Evolutionary conservation across 2,329 filamentous ascomycete genomes (phyloP), one percentile per base, ranked within the genome.

Genomic region (Xylaria multiplex): DNA sequence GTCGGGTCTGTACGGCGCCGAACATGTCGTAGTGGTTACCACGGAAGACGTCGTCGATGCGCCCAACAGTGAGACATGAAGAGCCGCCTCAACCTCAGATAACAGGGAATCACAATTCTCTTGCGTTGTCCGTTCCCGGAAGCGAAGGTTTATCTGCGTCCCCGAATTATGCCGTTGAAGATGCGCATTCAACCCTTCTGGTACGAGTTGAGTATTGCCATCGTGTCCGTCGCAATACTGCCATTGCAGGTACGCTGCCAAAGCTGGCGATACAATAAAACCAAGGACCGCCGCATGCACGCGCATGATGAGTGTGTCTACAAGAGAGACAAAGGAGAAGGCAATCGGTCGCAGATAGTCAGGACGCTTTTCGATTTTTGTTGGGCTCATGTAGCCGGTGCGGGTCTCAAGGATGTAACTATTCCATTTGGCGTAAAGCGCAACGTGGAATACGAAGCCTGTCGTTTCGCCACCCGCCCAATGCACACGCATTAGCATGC

Each of bases 181-280:
- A n/a, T 32, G 40, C 32, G 40, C 53, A 5, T 22, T 30, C 11
- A 56, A 32, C n/a, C 53, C 37, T 32, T 45, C 37, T 14, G 35
- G 40, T 19, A 56, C 19, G 8, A 56, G 24, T 14, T 56, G 37
- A 16, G 40, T 2, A 53, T 53, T 53, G 49, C 14, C 32, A 2
- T 37, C 22, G 30, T 37, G 24, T 53, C 49, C 49, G 24, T 53
- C 24, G 32, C 49, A 53, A 53, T 45, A 56, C 14, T 56, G 53
- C 53, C 53, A 56, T 56, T 56, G 53, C 53, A 56, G 22, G 11
- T 45, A 56, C 32, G 53, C 53, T 32, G 53, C 53, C 37, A 56
- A 19, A 2, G 37, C 40, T 24, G 53, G 53, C 37, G 53, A 45
- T n/a, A 22, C 22, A 19, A 45, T 9, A 37, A n/a, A 8, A 30